Evolutionary conservation across 1,139 yeast species (phyloP).

Genomic region (Zygosaccharomyces pseudobailii): DNA sequence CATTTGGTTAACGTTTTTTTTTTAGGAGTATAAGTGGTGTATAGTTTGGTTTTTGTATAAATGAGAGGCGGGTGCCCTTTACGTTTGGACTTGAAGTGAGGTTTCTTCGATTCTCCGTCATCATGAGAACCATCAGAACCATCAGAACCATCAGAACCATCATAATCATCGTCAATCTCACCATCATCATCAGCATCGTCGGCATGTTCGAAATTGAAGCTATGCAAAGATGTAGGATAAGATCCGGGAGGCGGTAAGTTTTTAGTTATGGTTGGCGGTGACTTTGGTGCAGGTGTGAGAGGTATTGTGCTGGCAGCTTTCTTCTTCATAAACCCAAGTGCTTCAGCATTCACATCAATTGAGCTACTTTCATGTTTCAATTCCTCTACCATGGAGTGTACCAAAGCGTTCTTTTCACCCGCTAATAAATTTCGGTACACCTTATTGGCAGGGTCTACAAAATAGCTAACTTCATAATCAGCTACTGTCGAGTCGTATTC

Average conservation of each 20-base stretch:
- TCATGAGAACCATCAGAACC: not conserved
- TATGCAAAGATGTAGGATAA: too few species aligned
- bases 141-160: too few species aligned
- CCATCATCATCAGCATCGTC: constrained; percentile 7
- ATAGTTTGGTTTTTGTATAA: constrained; percentile 11
- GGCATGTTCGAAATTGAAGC: not conserved
- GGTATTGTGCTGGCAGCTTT: not conserved
- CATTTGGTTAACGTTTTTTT: constrained; percentile 11
- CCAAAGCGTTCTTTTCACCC: constrained; percentile 9
- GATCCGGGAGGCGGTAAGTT: not conserved
- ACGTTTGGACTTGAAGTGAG: not conserved
- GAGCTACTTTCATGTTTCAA: not conserved
- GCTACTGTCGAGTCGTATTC: not conserved
- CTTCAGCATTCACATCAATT: not conserved
- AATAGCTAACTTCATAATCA: constrained; percentile 7
- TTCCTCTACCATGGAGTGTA: not conserved
- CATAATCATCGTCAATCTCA: not conserved
- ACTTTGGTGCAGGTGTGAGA: not conserved
- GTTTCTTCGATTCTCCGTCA: not conserved
- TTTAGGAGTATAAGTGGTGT: constrained; percentile 12
- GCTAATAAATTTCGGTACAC: constrained; percentile 13
- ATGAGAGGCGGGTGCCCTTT: constrained; percentile 2
- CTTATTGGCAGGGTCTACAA: constrained; percentile 4
- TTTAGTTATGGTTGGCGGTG: not conserved
- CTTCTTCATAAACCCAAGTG: not conserved